Evolutionary conservation across 768 basidiomycete species (phyloP).

Genomic region (Suillus paluster): DNA sequence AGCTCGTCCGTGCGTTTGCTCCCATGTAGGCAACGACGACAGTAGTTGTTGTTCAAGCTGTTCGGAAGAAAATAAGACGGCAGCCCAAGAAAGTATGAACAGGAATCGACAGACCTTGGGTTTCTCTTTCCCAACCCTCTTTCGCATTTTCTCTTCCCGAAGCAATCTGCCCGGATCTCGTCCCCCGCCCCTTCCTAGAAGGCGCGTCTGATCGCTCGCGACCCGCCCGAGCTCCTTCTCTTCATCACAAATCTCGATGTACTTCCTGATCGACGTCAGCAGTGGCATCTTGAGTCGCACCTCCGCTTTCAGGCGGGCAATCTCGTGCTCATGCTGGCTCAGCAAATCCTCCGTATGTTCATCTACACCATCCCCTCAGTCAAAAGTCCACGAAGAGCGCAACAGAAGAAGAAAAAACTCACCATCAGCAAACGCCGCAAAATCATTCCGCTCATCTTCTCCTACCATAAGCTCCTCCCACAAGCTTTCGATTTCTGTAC

Average conservation of each 20-base stretch:
- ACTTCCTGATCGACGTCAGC: conserved; percentile 78
- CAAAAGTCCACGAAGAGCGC: not conserved
- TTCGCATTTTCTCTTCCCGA: conserved; percentile 97
- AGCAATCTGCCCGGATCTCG: conserved; percentile 86
- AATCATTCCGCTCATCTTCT: conserved; percentile 80
- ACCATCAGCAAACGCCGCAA: conserved; percentile 87
- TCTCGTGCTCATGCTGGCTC: conserved; percentile 83
- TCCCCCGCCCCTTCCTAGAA: conserved; percentile 74
- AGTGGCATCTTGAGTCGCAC: conserved; percentile 77
- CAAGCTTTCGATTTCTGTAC: conserved; percentile 77
- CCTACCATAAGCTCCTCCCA: conserved; percentile 90
- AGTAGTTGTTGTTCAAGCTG: conserved; percentile 92
- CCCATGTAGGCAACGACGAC: conserved; percentile 82
- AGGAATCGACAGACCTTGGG: conserved; percentile 67
- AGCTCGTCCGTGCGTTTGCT: conserved; percentile 67
- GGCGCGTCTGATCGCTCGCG: conserved; percentile 79
- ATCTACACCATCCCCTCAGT: conserved; percentile 46
- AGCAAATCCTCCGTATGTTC: conserved; percentile 90
- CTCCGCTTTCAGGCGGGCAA: conserved; percentile 81
- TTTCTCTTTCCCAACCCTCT: conserved; percentile 90
- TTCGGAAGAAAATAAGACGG: not conserved
- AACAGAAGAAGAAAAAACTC: conserved; percentile 25
- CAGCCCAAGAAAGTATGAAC: not conserved
- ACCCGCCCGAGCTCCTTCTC: conserved; percentile 85
- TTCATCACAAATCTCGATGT: conserved; percentile 89